Evolutionary conservation across 1,284 basidiomycete species (phyloP).

Genomic region (Neolentinus lepideus): DNA sequence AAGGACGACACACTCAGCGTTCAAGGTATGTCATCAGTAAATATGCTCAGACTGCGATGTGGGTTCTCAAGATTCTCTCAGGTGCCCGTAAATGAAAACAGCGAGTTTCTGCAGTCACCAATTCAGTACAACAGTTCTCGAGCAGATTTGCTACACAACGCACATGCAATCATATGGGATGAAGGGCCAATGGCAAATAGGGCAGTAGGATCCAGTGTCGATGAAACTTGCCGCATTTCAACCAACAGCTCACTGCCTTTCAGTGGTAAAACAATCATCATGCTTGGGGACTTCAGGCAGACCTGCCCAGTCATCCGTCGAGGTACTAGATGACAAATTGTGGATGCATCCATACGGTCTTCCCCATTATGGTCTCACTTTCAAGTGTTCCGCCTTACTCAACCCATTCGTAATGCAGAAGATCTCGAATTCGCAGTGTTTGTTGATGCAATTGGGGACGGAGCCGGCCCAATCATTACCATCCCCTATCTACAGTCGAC

Average conservation of each 20-base stretch:
- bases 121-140: conserved; percentile 18
- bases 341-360: conserved; percentile 28
- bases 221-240: conserved; percentile 14
- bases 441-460: conserved; percentile 31
- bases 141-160: conserved; percentile 23
- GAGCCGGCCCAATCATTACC: conserved; percentile 23
- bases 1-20: conserved; percentile 28
- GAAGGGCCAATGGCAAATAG: conserved; percentile 32
- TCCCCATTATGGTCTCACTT: conserved; percentile 27
- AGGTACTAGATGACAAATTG: conserved; percentile 20
- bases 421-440: conserved; percentile 28
- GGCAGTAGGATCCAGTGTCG: conserved; percentile 27
- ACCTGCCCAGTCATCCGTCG: conserved; percentile 27
- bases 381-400: conserved; percentile 17
- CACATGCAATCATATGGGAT: conserved; percentile 28
- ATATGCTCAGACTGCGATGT: not conserved
- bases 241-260: conserved; percentile 20
- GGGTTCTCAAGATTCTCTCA: conserved; percentile 4
- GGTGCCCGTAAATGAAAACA: conserved; percentile 28
- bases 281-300: conserved; percentile 32
- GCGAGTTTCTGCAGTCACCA: conserved; percentile 21
- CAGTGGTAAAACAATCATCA: conserved; percentile 28
- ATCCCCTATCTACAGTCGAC: conserved; percentile 20
- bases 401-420: conserved; percentile 28
- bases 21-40: conserved; percentile 18